Conservation (phyloP, 371 early-diverging fungal genomes). For the Conidiobolus incongruus region DNA sequence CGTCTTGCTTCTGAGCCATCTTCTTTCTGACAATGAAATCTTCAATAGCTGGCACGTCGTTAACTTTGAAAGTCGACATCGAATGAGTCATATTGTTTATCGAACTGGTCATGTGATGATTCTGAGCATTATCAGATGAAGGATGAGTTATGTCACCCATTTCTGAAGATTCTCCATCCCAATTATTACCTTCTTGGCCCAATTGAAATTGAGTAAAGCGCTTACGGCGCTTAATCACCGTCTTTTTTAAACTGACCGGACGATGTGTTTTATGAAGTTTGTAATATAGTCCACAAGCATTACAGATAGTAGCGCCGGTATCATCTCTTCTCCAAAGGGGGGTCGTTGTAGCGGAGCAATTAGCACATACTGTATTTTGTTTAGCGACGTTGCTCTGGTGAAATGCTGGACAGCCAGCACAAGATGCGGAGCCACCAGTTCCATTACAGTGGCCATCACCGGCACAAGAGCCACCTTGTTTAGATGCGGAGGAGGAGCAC, state of each 20-base stretch:
- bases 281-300: conserved; percentile 77
- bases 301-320: conserved; percentile 53
- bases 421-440: conserved; percentile 42
- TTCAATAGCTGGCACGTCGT: too few species aligned
- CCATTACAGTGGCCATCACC: conserved; percentile 63
- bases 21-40: too few species aligned
- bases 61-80: too few species aligned
- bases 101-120: too few species aligned
- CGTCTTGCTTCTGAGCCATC: too few species aligned
- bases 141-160: too few species aligned
- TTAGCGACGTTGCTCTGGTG: conserved; percentile 20
- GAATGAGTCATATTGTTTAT: too few species aligned
- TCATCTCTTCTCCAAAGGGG: conserved; percentile 78
- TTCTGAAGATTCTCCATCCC: too few species aligned
- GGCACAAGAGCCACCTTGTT: conserved; percentile 31
- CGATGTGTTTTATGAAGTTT: too few species aligned
- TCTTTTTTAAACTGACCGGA: conserved; percentile 58
- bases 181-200: too few species aligned
- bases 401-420: conserved; percentile 54
- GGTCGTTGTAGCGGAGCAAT: conserved; percentile 60
- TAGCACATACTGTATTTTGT: conserved; percentile 37
- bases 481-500: conserved; percentile 1
- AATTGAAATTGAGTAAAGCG: too few species aligned
- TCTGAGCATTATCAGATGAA: too few species aligned
- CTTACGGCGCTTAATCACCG: conserved; percentile 63